Conservation (phyloP, 441 rosid species). For the Pelargonium australe region DNA sequence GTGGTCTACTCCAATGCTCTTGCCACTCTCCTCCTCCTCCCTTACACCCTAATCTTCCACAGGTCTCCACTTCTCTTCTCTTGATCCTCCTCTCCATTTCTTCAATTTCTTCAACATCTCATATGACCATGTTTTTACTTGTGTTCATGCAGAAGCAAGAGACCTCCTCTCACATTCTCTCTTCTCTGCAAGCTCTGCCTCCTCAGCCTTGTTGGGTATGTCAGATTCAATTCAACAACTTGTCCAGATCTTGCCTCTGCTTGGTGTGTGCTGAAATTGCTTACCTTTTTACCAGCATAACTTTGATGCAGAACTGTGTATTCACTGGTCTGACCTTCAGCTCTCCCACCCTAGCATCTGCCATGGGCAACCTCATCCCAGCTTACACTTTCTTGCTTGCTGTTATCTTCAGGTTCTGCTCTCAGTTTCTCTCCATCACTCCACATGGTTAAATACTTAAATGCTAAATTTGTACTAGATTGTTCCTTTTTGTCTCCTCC, state of each 20-base stretch:
- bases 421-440: not conserved
- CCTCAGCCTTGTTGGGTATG: constrained; percentile 19
- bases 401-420: constrained; percentile 16
- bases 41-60: constrained; percentile 9
- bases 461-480: not conserved
- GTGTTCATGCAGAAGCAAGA: not conserved
- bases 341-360: constrained; percentile 27
- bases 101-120: not conserved
- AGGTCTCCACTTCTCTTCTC: constrained; percentile 2
- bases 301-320: constrained; percentile 20
- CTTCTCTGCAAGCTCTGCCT: constrained; percentile 19
- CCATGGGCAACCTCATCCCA: constrained; percentile 24
- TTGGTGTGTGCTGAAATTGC: not conserved
- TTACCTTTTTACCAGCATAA: no score
- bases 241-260: no score
- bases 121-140: not conserved
- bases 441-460: not conserved
- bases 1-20: constrained; percentile 14
- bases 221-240: not conserved
- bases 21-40: constrained; percentile 15
- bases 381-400: constrained; percentile 26
- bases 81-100: no score
- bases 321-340: constrained; percentile 21
- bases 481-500: not conserved
- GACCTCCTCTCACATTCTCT: constrained; percentile 17